Base-by-base conservation (phyloP, 106 monocot species). In the Xerophyta viscosa region DNA sequence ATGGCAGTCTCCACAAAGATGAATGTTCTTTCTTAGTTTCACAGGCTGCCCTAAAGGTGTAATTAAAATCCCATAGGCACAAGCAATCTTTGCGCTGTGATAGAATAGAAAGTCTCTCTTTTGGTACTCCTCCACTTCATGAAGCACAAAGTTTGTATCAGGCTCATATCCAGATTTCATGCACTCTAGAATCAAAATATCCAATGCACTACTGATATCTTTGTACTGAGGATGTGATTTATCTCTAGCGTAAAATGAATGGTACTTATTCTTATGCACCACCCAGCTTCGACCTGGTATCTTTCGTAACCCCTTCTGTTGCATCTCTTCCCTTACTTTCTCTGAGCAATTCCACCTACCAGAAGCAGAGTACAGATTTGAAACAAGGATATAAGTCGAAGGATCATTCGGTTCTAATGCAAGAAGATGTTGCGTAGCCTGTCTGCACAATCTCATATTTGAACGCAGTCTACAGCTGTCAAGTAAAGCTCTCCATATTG, bases 341-440 rank as follows among this genome's bases (percentile, higher is more conserved):
- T 90, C 86, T 10, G 96, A 86, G 73, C 79, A 82, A 33, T 80
- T 73, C 96, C 89, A 98, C 61, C 96, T 73, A 13, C 88, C 88
- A 15, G 86, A 86, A 54, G 85, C 70, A 2, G 89, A 70, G 47
- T 79, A 86, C 6, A 90, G 78, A 44, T 98, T 98, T 13, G 89
- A 66, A 9, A 85, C 56, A 10, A 89, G 86, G 13, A 82, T 66
- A 50, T 77, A 79, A 8, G 76, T 66, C 3, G 86, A 73, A 26
- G 75, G 66, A 45, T 90, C 76, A 28, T 56, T 46, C 14, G 86
- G 96, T 33, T 71, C 73, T 12, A 76, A 17, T 21, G 64, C 66
- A 24, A 98, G 76, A 11, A 90, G 54, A 8, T 56, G 63, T 33
- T 72, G 68, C 41, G 41, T 52, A 0, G 79, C 86, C 27, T 55